Evolutionary conservation across 1,284 basidiomycete genomes (phyloP), one percentile per base, ranked within the genome.

Genomic region (Leucoagaricus sp.): DNA sequence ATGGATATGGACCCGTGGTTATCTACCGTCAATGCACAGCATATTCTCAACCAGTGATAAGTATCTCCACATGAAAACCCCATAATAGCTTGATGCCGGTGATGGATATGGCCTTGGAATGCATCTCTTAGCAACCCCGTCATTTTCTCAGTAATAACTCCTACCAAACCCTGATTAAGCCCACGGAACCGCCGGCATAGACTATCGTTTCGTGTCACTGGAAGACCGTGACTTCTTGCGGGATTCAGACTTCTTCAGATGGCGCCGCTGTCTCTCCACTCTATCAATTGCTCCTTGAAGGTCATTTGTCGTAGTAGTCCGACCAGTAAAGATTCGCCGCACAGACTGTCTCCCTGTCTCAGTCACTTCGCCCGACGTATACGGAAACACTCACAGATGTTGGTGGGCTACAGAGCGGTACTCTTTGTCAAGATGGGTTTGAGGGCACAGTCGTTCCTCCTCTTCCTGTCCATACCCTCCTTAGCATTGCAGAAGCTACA

Each of bases 231-330:
- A 38, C 28, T 55, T 55, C 33, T 34, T 55, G 33, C 44, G 33
- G 10, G 38, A 41, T 13, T 41, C 17, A n/a, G 41, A 50, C 46
- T 55, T 55, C 41, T 56, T 49, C 48, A 56, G 28, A 4, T 34
- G 29, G 13, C 41, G 54, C 13, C 48, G 28, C 38, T 48, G 15
- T 17, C 40, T 28, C 31, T n/a, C 50, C n/a, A n/a, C 33, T 19
- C 47, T 25, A 21, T n/a, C n/a, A n/a, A n/a, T n/a, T 34, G 23
- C 17, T 34, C 28, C 34, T n/a, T 29, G n/a, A n/a, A n/a, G n/a
- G 10, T 33, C 26, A 26, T 47, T 28, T 5, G 13, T 7, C 7
- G 6, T 13, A 17, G 19, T 42, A 4, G 36, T 13, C 15, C 36
- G 36, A 13, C 13, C 15, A n/a, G 36, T n/a, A 12, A 45, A 25